Evolutionary conservation across 2,329 filamentous ascomycete species (phyloP).

Genomic region (Hyphodiscus sp.): DNA sequence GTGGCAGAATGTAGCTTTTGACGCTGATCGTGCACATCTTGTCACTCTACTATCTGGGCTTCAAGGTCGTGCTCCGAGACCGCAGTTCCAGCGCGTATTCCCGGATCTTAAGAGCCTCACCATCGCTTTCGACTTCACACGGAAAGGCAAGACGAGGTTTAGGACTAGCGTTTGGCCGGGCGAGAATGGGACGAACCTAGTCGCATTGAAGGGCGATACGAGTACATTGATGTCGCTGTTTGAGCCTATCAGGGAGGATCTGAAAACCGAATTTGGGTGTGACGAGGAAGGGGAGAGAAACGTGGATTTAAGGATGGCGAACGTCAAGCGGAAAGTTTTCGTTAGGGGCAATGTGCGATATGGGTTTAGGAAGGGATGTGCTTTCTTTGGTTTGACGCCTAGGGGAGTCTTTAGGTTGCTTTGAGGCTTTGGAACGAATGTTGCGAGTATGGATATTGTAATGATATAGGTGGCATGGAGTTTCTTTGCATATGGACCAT

Average conservation of each 20-base stretch:
- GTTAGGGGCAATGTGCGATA: slow-evolving; percentile 25
- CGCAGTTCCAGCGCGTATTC: slow-evolving; percentile 24
- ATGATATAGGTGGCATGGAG: background rate
- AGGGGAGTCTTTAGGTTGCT: slow-evolving; percentile 22
- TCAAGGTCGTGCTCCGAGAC: slow-evolving; percentile 19
- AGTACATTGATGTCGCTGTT: background rate
- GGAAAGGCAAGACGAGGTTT: slow-evolving; percentile 24
- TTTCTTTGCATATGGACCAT: background rate
- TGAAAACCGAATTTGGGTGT: background rate
- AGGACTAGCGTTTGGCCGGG: slow-evolving; percentile 27
- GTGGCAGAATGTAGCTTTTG: slow-evolving; percentile 27
- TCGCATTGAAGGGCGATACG: background rate
- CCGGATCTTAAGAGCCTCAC: slow-evolving; percentile 22
- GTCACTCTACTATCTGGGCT: slow-evolving; percentile 25
- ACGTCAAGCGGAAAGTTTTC: slow-evolving; percentile 25
- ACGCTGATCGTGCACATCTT: slow-evolving; percentile 26
- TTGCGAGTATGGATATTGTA: background rate
- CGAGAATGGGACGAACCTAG: slow-evolving; percentile 22
- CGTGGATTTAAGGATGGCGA: slow-evolving; percentile 22
- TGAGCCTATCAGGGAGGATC: background rate
- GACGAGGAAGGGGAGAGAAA: slow-evolving; percentile 1
- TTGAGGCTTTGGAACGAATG: background rate
- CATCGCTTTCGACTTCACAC: slow-evolving; percentile 26
- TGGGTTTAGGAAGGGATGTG: slow-evolving; percentile 22
- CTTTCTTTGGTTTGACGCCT: slow-evolving; percentile 20